A percentile compares a stretch with the other conserved stretches of the same genome.
Evolutionary conservation across 306 rosid species (phyloP).

Genomic region (Trifolium fragiferum): DNA sequence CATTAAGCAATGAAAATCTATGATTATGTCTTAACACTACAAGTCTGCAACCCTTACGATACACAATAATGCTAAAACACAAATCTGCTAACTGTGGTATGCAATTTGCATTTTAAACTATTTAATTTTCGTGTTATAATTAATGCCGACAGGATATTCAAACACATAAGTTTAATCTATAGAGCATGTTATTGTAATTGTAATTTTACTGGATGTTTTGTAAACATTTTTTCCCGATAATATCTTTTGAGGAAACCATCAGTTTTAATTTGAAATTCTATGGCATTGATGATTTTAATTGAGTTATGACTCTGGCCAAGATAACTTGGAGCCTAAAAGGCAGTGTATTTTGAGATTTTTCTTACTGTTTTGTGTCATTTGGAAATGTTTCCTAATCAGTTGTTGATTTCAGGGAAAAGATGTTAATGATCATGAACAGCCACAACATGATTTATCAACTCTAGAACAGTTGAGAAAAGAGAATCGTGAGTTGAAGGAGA

Average conservation of each 20-base stretch:
- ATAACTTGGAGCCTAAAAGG: constrained; percentile 11
- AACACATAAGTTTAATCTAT: constrained; percentile 6
- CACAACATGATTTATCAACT: constrained; percentile 36
- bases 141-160: not conserved
- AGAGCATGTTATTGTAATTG: constrained; percentile 14
- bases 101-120: not conserved
- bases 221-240: not conserved
- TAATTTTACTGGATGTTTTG: not conserved
- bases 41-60: not conserved
- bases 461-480: constrained; percentile 63
- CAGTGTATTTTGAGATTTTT: constrained; percentile 11
- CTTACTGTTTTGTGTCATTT: constrained; percentile 18
- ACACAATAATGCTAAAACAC: not conserved
- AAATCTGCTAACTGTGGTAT: not conserved
- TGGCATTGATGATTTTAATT: constrained; percentile 2
- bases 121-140: not conserved
- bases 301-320: not conserved
- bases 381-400: constrained; percentile 8
- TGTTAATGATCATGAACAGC: constrained; percentile 34
- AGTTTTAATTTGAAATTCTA: not conserved
- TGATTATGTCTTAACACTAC: not conserved
- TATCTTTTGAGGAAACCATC: not conserved
- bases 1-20: constrained; percentile 4
- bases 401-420: constrained; percentile 58
- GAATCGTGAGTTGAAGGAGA: constrained; percentile 68